Base-by-base conservation (phyloP, 225 moss, liverwort and hornwort species). In the Antitrichia curtipendula region DNA sequence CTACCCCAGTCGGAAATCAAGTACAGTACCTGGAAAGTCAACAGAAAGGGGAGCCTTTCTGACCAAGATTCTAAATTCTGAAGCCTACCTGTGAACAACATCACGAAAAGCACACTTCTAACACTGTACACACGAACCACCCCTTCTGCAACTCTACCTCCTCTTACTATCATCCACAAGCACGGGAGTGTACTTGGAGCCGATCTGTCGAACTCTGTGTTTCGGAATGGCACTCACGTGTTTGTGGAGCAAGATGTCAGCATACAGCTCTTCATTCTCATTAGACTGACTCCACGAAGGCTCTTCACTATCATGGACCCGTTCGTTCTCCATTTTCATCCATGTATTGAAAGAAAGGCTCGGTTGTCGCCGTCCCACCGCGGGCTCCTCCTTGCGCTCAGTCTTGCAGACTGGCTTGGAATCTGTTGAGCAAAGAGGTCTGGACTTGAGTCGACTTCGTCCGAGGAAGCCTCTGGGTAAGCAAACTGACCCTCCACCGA, bases 281-380 rank as follows among this genome's bases (percentile, higher is more conserved):
- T 64, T 41, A 28, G 58, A 16, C 27, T 60, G 40, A 19, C 54
- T 74, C 87, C 84, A 88, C 18, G 64, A 25, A 78, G 73, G 38
- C 59, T 82, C 84, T 72, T 72, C 68, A 34, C 85, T 82, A 29
- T 88, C 88, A 25, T 86, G 84, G 16, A 85, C 60, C 77, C 85
- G 84, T 77, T 90, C 92, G 45, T 60, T 82, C 52, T 92, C 92
- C 88, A 87, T 69, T 72, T 84, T 89, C 92, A 92, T 92, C 92
- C 92, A 92, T 12, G 92, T 87, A 14, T 87, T 90, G 78, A 92
- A 92, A 15, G 92, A 92, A 47, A 92, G 92, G 57, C 92, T 92
- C 23, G 61, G 72, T 49, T 85, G 82, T 58, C 92, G 90, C 68
- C 90, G 84, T 82, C 87, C 84, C 87, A 47, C 87, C 50, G 68